Evolutionary conservation across 1,284 basidiomycete genomes (phyloP).

Genomic region (Amylostereum chailletii): DNA sequence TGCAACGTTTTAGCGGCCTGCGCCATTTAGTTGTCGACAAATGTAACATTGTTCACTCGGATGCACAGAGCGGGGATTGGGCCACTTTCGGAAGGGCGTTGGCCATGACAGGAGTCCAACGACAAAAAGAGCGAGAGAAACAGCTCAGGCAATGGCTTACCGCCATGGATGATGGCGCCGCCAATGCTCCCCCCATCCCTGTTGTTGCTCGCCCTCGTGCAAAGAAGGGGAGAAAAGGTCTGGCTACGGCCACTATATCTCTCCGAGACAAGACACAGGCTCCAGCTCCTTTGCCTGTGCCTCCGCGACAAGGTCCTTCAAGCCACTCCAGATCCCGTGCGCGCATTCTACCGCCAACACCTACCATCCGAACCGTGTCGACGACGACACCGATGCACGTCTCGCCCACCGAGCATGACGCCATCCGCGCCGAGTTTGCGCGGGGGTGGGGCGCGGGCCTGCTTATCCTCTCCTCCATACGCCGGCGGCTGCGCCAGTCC

Average conservation of each 20-base stretch:
- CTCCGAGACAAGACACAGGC: slow-evolving; percentile 25
- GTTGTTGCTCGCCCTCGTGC: slow-evolving; percentile 9
- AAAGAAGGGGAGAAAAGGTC: slow-evolving; percentile 37
- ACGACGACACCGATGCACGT: slow-evolving; percentile 26
- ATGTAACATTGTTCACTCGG: slow-evolving; percentile 31
- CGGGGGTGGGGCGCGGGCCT: slow-evolving; percentile 54
- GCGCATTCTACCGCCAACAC: slow-evolving; percentile 34
- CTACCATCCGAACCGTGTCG: slow-evolving; percentile 30
- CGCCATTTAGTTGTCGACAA: slow-evolving; percentile 46
- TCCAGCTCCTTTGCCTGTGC: background rate
- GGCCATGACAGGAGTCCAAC: slow-evolving; percentile 42
- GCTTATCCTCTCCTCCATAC: slow-evolving; percentile 31
- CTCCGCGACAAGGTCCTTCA: background rate
- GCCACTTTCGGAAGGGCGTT: slow-evolving; percentile 42
- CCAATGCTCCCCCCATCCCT: background rate
- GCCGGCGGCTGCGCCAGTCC: slow-evolving; percentile 33
- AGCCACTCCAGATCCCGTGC: slow-evolving; percentile 15
- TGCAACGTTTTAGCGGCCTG: slow-evolving; percentile 34
- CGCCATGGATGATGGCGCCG: slow-evolving; percentile 6
- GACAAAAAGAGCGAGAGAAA: slow-evolving; percentile 50
- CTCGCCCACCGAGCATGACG: slow-evolving; percentile 23
- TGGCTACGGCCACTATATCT: slow-evolving; percentile 49
- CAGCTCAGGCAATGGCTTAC: slow-evolving; percentile 45
- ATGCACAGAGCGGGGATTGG: slow-evolving; percentile 32
- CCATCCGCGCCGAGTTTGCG: slow-evolving; percentile 40